These are phyloP conservation scores for Chrysanthemum seticuspe DNA, from an alignment of 129 eudicot species.

Conservation along the genomic window DNA sequence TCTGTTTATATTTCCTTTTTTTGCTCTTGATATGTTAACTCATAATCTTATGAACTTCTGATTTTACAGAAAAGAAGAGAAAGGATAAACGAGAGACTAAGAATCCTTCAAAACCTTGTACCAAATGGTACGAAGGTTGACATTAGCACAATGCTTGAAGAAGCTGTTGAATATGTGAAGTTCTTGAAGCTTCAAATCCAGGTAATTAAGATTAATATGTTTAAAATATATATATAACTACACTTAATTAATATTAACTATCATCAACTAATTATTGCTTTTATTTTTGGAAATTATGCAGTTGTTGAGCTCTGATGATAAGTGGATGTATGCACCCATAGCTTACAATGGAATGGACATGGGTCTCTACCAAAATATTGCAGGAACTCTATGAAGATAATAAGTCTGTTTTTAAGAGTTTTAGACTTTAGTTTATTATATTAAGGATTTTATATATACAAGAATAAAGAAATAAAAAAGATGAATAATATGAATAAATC, in stretches of 20 bases:
- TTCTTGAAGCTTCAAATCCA: conserved; percentile 91
- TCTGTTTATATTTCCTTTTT: neutral
- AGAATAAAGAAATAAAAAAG: neutral
- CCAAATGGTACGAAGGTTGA: conserved; percentile 99
- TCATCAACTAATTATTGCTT: neutral
- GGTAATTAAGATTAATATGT: conserved; percentile 32
- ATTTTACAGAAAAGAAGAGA: conserved; percentile 89
- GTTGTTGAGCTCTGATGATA: conserved; percentile 88
- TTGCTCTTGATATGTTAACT: neutral
- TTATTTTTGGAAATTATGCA: conserved; percentile 24
- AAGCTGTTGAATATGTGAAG: conserved; percentile 92
- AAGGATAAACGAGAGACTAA: conserved; percentile 86
- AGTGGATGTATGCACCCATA: conserved; percentile 98
- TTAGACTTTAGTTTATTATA: conserved; percentile 19
- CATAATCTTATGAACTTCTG: neutral
- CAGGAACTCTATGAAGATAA: conserved; percentile 37
- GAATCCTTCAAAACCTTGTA: conserved; percentile 78
- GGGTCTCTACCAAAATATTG: conserved; percentile 63
- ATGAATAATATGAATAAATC: conserved; percentile 1
- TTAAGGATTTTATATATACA: neutral
- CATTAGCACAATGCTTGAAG: conserved; percentile 98
- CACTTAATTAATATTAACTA: neutral
- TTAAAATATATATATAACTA: neutral
- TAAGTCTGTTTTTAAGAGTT: neutral
- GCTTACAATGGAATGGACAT: conserved; percentile 95